A percentile compares a stretch with the other conserved stretches of the same genome.
These are phyloP conservation scores for Allium fistulosum DNA, from an alignment of 106 monocot genomes.

Conservation along the genomic window DNA sequence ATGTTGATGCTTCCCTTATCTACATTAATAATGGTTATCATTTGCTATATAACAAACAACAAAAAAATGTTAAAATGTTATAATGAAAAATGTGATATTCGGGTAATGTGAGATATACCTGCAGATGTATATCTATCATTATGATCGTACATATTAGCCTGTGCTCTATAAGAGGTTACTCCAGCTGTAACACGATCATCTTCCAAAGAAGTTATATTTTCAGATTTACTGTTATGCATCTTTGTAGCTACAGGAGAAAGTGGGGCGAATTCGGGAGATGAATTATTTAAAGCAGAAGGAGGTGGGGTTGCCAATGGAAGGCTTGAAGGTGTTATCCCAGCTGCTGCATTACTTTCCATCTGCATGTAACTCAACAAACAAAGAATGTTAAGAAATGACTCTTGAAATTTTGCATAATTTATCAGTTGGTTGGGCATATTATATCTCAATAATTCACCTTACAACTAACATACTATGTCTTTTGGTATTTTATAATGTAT, in stretches of 20 bases:
- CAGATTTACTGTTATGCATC: slow-evolving; percentile 30
- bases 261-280: slow-evolving; percentile 64
- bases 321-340: slow-evolving; percentile 80
- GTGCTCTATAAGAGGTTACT: slow-evolving; percentile 16
- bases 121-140: slow-evolving; percentile 48
- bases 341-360: slow-evolving; percentile 96
- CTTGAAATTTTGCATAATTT: too few species aligned
- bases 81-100: too few species aligned
- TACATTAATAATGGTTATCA: too few species aligned
- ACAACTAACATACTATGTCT: too few species aligned
- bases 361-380: slow-evolving; percentile 12
- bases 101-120: slow-evolving; percentile 9
- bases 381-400: too few species aligned
- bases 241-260: slow-evolving; percentile 76
- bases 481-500: too few species aligned
- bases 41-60: too few species aligned
- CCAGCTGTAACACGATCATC: slow-evolving; percentile 23
- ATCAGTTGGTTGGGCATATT: too few species aligned
- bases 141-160: slow-evolving; percentile 31
- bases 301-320: slow-evolving; percentile 88
- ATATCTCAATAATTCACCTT: too few species aligned
- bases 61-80: too few species aligned
- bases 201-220: slow-evolving; percentile 19
- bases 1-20: too few species aligned
- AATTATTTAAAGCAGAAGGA: slow-evolving; percentile 45